phyloP scores from a whole-genome alignment of 2,329 filamentous ascomycete genomes.

The Fusarium buharicum region DNA sequence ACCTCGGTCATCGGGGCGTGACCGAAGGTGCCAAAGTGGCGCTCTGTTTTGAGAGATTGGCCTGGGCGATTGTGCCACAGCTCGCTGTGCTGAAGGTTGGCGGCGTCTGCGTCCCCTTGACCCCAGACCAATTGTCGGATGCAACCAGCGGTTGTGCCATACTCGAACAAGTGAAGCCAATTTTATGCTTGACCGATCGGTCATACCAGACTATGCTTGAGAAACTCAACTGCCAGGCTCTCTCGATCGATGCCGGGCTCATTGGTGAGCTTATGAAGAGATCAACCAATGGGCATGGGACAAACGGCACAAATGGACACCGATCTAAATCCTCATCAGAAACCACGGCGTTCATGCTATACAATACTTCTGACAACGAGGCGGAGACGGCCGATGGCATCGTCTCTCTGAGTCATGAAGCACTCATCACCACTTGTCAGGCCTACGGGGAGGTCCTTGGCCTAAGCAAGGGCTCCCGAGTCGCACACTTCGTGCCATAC shows the following conservation, averaged over 20 bases:
- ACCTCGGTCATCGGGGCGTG: constrained; percentile 9
- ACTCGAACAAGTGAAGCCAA: constrained; percentile 13
- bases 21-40: constrained; percentile 11
- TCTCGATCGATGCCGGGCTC: constrained; percentile 13
- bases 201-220: constrained; percentile 10
- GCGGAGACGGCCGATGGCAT: constrained; percentile 8
- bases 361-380: constrained; percentile 13
- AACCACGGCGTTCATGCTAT: constrained; percentile 13
- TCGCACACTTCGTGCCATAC: constrained; percentile 13
- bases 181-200: constrained; percentile 13
- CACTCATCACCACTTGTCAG: constrained; percentile 12
- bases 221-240: constrained; percentile 8
- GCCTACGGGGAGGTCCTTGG: constrained; percentile 10
- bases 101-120: constrained; percentile 10
- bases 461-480: constrained; percentile 12
- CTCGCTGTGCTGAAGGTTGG: constrained; percentile 15
- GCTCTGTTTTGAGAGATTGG: constrained; percentile 6
- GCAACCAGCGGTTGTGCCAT: constrained; percentile 6
- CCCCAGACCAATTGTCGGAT: constrained; percentile 10
- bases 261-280: constrained; percentile 9
- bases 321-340: constrained; percentile 6
- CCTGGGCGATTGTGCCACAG: constrained; percentile 7
- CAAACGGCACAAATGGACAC: constrained; percentile 14
- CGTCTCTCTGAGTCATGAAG: constrained; percentile 11
- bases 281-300: constrained; percentile 8